A percentile compares a stretch with the other conserved stretches of the same genome.
Evolutionary conservation across 2,329 filamentous ascomycete species (phyloP).

Genomic region (Shiraia sp.): DNA sequence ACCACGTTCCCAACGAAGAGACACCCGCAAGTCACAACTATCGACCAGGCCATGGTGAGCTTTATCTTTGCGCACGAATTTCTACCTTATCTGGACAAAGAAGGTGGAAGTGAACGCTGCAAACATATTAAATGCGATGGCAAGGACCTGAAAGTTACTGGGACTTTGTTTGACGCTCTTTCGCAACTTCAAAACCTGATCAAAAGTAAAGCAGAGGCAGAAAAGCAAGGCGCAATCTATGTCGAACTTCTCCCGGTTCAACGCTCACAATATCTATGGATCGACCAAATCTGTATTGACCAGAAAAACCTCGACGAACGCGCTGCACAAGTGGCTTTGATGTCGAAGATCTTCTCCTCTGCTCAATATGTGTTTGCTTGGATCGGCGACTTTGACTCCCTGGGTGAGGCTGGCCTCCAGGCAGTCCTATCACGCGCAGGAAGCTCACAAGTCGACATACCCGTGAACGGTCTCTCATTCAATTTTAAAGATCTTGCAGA

Average conservation of each 20-base stretch:
- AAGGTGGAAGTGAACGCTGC: not conserved
- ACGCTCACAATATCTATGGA: constrained; percentile 4
- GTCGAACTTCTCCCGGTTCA: not conserved
- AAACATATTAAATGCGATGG: not conserved
- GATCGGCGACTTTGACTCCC: constrained; percentile 16
- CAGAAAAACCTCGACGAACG: constrained; percentile 8
- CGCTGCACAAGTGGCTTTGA: constrained; percentile 9
- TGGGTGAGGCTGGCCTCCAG: not conserved
- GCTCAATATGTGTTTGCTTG: constrained; percentile 8
- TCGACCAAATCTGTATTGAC: constrained; percentile 10
- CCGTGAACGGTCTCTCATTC: not conserved
- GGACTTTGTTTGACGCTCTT: not conserved
- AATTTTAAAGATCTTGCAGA: no score
- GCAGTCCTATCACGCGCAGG: not conserved
- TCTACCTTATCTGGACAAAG: not conserved
- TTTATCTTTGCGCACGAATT: not conserved
- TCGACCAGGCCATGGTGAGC: not conserved
- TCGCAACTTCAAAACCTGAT: not conserved
- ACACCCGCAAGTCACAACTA: not conserved
- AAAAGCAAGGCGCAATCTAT: not conserved
- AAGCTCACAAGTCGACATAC: not conserved
- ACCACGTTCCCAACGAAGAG: not conserved
- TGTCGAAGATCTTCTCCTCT: constrained; percentile 10
- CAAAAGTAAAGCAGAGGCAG: not conserved
- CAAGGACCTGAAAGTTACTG: not conserved